A percentile compares a stretch with the other conserved stretches of the same genome.
Conservation (phyloP, 2,329 filamentous ascomycete genomes). For the Ophiostoma montium region DNA sequence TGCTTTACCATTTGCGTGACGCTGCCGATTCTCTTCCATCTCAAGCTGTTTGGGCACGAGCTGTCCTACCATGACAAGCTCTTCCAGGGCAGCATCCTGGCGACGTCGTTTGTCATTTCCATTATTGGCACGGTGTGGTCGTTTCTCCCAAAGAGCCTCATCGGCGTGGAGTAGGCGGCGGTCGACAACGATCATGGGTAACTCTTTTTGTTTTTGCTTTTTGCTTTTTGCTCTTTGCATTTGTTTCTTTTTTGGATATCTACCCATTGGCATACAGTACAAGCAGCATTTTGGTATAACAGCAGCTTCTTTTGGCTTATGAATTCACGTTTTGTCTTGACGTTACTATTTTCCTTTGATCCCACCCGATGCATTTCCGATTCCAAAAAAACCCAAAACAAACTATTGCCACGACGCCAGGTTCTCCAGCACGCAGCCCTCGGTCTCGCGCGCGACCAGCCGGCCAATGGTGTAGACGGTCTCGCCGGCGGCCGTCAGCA, state of each 20-base stretch:
- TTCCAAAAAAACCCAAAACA: not conserved
- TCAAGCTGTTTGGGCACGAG: constrained; percentile 73
- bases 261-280: not conserved
- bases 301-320: not conserved
- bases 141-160: constrained; percentile 64
- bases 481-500: constrained; percentile 57
- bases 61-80: constrained; percentile 49
- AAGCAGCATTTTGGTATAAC: constrained; percentile 1
- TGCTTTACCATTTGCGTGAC: constrained; percentile 94
- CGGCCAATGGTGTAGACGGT: constrained; percentile 62
- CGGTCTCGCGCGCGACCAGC: constrained; percentile 40
- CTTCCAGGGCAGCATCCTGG: constrained; percentile 54
- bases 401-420: constrained; percentile 28
- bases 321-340: not conserved
- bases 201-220: too few species aligned
- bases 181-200: not conserved
- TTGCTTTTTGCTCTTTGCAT: not conserved
- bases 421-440: constrained; percentile 50
- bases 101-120: constrained; percentile 53
- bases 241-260: not conserved
- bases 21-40: constrained; percentile 73
- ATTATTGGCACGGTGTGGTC: constrained; percentile 73
- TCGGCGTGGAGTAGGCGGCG: constrained; percentile 39
- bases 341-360: not conserved
- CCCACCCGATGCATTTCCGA: not conserved